These are phyloP conservation scores for Lactarius sp. DNA, from an alignment of 768 basidiomycete species.

Conservation along the genomic window DNA sequence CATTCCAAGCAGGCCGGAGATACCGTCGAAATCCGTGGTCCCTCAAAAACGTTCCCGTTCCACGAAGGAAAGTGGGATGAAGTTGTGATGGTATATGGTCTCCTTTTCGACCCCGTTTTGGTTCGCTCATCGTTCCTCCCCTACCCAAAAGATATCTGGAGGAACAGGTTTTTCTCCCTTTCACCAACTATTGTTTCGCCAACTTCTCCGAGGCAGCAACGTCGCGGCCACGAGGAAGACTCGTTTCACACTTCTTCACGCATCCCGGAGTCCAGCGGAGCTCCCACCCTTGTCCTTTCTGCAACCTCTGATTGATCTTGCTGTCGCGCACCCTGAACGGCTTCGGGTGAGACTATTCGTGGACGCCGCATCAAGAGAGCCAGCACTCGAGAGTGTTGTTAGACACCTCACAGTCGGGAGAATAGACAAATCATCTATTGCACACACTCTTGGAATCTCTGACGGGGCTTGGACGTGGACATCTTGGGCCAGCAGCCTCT, in stretches of 20 bases:
- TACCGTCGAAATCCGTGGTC: conserved; percentile 69
- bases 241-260: conserved; percentile 69
- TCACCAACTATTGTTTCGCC: conserved; percentile 62
- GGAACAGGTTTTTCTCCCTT: conserved; percentile 88
- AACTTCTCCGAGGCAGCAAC: conserved; percentile 37
- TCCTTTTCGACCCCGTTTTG: background rate
- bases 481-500: conserved; percentile 24
- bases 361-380: conserved; percentile 35
- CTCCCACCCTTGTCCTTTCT: conserved; percentile 66
- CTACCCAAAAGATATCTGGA: conserved; percentile 61
- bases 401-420: conserved; percentile 43
- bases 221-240: conserved; percentile 32
- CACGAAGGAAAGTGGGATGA: conserved; percentile 67
- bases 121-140: background rate
- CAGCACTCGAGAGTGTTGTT: conserved; percentile 22
- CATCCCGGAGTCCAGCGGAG: conserved; percentile 54
- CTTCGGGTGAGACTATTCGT: conserved; percentile 61
- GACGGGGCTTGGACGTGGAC: conserved; percentile 31
- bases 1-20: conserved; percentile 66
- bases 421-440: conserved; percentile 49
- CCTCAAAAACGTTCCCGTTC: conserved; percentile 61
- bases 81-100: conserved; percentile 56
- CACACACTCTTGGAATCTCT: conserved; percentile 37
- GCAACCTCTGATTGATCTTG: conserved; percentile 45
- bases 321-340: conserved; percentile 47